Conservation (phyloP, 768 basidiomycete species). For the Flagelloscypha sp. region DNA sequence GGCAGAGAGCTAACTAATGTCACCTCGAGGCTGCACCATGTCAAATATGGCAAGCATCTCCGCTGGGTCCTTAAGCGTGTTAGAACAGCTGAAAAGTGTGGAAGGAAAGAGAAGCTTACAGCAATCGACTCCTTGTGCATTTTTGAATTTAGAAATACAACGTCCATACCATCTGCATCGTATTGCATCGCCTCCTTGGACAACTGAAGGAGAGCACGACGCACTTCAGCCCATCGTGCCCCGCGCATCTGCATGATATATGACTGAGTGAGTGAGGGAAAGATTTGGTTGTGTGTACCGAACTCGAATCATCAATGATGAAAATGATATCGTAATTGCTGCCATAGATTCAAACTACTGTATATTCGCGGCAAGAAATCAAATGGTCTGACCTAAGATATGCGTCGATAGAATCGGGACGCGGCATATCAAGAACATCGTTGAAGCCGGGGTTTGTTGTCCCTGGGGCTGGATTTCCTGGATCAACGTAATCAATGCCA, state of each 20-base stretch:
- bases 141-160: constrained; percentile 6
- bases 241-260: background rate
- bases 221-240: constrained; percentile 4
- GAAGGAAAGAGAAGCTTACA: background rate
- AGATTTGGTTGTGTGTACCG: constrained; percentile 3
- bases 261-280: background rate
- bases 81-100: background rate
- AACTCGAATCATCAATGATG: constrained; percentile 7
- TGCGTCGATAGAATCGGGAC: too few species aligned
- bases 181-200: constrained; percentile 6
- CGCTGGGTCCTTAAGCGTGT: background rate
- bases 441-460: too few species aligned
- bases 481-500: too few species aligned
- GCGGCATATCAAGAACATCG: too few species aligned
- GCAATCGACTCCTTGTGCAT: background rate
- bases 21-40: background rate
- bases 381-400: too few species aligned
- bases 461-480: too few species aligned
- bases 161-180: constrained; percentile 2
- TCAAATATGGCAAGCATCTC: constrained; percentile 2
- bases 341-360: too few species aligned
- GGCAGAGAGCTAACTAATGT: background rate
- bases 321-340: constrained; percentile 4
- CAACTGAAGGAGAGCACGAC: constrained; percentile 1
- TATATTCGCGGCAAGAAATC: too few species aligned